Evolutionary conservation across 2,329 filamentous ascomycete genomes (phyloP), one percentile per base, ranked within the genome.

Genomic region (Decorospora gaudefroyi): DNA sequence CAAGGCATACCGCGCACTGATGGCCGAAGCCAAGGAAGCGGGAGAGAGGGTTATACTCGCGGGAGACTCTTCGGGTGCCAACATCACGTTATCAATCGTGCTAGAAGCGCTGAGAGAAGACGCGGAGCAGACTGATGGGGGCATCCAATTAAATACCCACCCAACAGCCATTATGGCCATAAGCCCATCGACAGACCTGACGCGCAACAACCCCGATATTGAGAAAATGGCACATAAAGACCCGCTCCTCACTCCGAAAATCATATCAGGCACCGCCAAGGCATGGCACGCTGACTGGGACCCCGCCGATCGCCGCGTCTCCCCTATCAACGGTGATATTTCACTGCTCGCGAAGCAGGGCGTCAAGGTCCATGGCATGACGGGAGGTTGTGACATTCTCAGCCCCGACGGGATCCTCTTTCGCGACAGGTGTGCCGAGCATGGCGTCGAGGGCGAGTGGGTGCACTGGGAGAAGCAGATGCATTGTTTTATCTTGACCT

Each of bases 381-480:
- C 76, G 0, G 79, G 75, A 0, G 74, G 76, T 0, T 72, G 74
- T 42, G 81, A 84, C 46, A 74, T 83, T 0, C 62, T 84, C 2
- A 69, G 71, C 0, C 79, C 79, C 0, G 80, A 83, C 51, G 77
- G 74, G 1, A 26, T 78, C 1, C 49, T 71, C 0, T 79, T 82
- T 34, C 59, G 76, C 4, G 71, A 78, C 2, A 73, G 70, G 40
- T 76, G 74, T 5, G 66, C 68, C 18, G 59, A 74, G 29, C 57
- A 65, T 11, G 59, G 62, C 0, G 71, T 83, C 0, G 34, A 62
- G 1, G 81, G 81, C 0, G 69, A 78, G 42, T 83, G 81, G 81
- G 52, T 84, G 27, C 69, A 80, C 7, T 84, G 81, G 80, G 74
- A 80, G 12, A 75, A 75, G 12, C 78, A 82, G 64, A 83, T 84